A percentile compares a stretch with the other conserved stretches of the same genome.
Evolutionary conservation across 495 filamentous ascomycete genomes (phyloP).

Genomic region (Staphylotrichum longicolle): DNA sequence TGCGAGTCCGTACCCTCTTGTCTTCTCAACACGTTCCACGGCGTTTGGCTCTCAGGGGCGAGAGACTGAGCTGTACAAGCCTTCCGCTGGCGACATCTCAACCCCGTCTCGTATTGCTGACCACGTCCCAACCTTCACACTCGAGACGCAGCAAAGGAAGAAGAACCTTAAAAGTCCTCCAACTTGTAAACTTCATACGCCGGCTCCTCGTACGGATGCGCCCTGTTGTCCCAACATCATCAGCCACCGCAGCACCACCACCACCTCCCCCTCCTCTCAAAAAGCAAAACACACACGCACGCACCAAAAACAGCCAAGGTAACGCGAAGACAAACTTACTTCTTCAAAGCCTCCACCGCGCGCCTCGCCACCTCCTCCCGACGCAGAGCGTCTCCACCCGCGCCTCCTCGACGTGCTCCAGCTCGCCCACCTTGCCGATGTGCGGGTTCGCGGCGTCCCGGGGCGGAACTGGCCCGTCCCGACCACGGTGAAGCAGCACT

Average conservation of each 20-base stretch:
- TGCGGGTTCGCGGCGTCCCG: constrained; percentile 54
- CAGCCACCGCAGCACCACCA: background rate
- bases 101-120: no score
- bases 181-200: constrained; percentile 72
- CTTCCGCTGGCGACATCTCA: no score
- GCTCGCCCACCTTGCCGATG: constrained; percentile 51
- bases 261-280: background rate
- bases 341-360: constrained; percentile 60
- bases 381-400: constrained; percentile 55
- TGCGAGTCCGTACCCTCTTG: no score
- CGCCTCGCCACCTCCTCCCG: constrained; percentile 42
- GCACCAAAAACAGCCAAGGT: no score
- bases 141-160: no score
- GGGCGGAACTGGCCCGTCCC: constrained; percentile 59
- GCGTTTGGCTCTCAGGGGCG: no score
- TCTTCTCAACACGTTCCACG: no score
- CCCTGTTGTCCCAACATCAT: constrained; percentile 36
- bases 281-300: background rate
- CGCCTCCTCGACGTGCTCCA: constrained; percentile 53
- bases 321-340: constrained; percentile 39
- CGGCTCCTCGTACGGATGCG: constrained; percentile 77
- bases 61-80: no score
- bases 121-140: no score
- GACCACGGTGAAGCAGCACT: constrained; percentile 55
- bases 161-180: constrained; percentile 58